Base-by-base conservation (phyloP, 495 filamentous ascomycete species). In the Neurospora pannonica region DNA sequence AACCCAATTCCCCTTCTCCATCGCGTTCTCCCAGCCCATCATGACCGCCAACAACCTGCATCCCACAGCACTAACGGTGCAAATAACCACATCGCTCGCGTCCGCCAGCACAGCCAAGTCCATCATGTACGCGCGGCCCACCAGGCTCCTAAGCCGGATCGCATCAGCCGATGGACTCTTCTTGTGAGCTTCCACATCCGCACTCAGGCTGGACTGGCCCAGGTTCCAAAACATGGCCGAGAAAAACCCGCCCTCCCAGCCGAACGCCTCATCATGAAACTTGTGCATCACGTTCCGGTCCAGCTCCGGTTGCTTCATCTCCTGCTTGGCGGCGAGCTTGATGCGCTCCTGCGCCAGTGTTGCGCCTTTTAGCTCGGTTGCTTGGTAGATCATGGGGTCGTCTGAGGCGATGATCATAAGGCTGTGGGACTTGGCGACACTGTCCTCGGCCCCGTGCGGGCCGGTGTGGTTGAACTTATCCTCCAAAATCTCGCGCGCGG, bases 211-310 rank as follows among this genome's bases (percentile, higher is more conserved):
- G 19, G 82, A 76, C 28, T 79, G 79, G 36, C 91, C 91, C 2
- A 93, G 81, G 60, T 87, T 87, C 87, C 89, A 92, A 79, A 94
- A 93, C 81, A 93, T 88, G 74, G 86, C 85, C 31, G 85, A 83
- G 80, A 89, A 93, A 82, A 94, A 94, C 9, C 91, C 91, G 39
- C 91, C 91, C 77, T 93, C 91, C 91, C 91, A 93, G 36, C 91
- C 91, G 38, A 90, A 85, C 31, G 86, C 85, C 79, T 92, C 89
- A 71, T 92, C 90, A 43, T 90, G 84, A 80, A 89, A 91, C 73
- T 87, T 87, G 76, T 85, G 85, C 75, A 87, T 84, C 36, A 84
- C 81, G 8, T 81, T 76, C 24, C 79, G 73, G 39, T 84, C 80
- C 11, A 76, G 70, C 24, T 75, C 74, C 4, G 78, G 77, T 67